These are phyloP conservation scores for Orbilia javanica DNA, from an alignment of 2,329 filamentous ascomycete genomes.

Conservation along the genomic window DNA sequence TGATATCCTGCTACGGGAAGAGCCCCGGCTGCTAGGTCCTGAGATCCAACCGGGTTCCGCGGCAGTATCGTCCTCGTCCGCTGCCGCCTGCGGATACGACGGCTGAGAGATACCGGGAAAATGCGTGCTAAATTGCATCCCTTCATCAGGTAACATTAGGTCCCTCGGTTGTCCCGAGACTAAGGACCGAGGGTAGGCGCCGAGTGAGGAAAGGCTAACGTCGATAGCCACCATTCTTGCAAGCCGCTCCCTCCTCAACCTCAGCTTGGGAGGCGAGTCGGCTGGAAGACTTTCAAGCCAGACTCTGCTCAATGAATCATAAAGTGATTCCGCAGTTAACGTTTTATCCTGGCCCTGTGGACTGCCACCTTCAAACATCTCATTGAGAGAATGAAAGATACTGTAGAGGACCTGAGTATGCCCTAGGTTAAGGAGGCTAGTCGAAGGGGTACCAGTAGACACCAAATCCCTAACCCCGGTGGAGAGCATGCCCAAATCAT, in stretches of 20 bases:
- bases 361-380: neutral
- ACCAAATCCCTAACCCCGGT: neutral
- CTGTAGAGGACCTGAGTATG: neutral
- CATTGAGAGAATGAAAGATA: neutral
- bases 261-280: conserved; percentile 23
- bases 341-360: too few relatives aligned
- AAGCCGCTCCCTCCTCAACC: conserved; percentile 47
- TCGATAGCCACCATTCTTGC: conserved; percentile 49
- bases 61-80: neutral
- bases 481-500: conserved; percentile 24
- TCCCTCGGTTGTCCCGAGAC: neutral
- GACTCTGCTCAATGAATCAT: conserved; percentile 34
- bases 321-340: neutral
- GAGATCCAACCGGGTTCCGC: neutral
- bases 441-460: neutral
- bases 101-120: neutral
- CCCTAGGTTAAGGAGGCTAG: conserved; percentile 20
- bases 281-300: conserved; percentile 40
- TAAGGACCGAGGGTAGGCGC: conserved; percentile 8
- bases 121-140: neutral
- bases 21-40: neutral
- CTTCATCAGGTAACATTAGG: neutral
- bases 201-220: conserved; percentile 33
- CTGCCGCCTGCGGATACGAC: neutral
- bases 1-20: neutral